Evolutionary conservation across 2,329 filamentous ascomycete genomes (phyloP), one percentile per base, ranked within the genome.

Genomic region (Curvularia spicifera): DNA sequence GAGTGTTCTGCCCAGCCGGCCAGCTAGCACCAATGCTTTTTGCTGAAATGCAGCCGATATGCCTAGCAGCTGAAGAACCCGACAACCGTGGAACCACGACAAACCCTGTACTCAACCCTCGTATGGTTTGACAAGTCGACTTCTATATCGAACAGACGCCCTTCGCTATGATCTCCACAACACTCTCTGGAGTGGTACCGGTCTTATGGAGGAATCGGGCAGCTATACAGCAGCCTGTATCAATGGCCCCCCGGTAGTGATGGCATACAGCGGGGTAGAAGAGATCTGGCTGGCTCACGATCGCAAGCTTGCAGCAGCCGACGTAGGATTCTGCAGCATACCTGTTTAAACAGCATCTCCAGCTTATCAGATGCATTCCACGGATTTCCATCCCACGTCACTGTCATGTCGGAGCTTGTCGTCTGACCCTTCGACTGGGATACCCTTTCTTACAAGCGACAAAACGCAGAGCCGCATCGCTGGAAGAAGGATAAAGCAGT

Each of bases 391-490:
- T 48, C 54, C 55, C 56, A 56, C 52, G 62, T 64, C 50, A 49
- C 51, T 49, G 45, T 59, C 62, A 61, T 61, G 51, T 60, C 63
- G 56, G 52, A 59, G 40, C 22, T 57, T 51, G 65, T 73, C 72
- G 64, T 54, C 60, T 74, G 73, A 75, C 67, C 64, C 39, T 53
- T 42, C 15, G 54, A 58, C 59, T 48, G 43, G 60, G 47, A 59
- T 65, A 49, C 29, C 44, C 60, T 55, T 53, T 18, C 35, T 40
- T 54, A 4, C 29, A 37, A 52, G 12, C n/a, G 49, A 22, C 4
- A 13, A 31, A 46, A 46, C 63, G 73, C 73, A 76, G 73, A 76
- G 73, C 73, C 73, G 65, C 73, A 76, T 43, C 3, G 39, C 18
- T 56, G 48, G 29, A 12, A 8, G 33, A 54, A 62, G 39, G 65